Evolutionary conservation across 2,329 filamentous ascomycete species (phyloP), one percentile per base, ranked within the genome.

Genomic region (Alternaria infectoria): DNA sequence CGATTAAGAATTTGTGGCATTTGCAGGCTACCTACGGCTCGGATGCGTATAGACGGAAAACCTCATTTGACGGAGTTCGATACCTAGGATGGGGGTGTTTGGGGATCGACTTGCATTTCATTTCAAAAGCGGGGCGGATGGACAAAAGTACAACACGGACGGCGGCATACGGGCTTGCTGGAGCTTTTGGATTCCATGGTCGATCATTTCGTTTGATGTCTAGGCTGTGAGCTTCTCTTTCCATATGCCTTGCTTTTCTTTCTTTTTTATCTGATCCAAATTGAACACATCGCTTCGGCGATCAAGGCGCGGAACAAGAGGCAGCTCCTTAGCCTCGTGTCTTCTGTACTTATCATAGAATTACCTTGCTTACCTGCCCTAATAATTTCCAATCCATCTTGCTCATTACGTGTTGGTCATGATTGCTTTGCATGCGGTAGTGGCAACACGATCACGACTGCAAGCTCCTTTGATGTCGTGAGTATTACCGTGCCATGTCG

Each of bases 1-100:
- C 70, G 74, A 74, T 71, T 73, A 76, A 77, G 71, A 77, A 77
- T 74, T 76, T 61, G 74, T 74, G 71, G 76, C 76, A 79, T 79
- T 77, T 79, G 74, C 72, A 69, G 76, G 71, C 70, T 74, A 74
- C 70, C 69, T 73, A 73, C 70, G 69, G 71, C 70, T 65, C 59
- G 72, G 67, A 69, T 73, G 74, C 71, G 72, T 72, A 77, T 79
- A 79, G 77, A 79, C 69, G 76, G 77, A 74, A 76, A 69, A 70
- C 59, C 59, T 62, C 69, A 74, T 73, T 74, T 68, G 74, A 75
- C 62, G 77, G 77, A 79, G 76, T 79, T 78, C 74, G 73, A 78
- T 78, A 77, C 76, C 76, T 76, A 74, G 70, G 68, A 59, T 54
- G 69, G 67, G 65, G 77, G 77, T 78, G 76, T 78, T 79, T 64